Evolutionary conservation across 2,329 filamentous ascomycete species (phyloP).

Genomic region (Fusarium udum): DNA sequence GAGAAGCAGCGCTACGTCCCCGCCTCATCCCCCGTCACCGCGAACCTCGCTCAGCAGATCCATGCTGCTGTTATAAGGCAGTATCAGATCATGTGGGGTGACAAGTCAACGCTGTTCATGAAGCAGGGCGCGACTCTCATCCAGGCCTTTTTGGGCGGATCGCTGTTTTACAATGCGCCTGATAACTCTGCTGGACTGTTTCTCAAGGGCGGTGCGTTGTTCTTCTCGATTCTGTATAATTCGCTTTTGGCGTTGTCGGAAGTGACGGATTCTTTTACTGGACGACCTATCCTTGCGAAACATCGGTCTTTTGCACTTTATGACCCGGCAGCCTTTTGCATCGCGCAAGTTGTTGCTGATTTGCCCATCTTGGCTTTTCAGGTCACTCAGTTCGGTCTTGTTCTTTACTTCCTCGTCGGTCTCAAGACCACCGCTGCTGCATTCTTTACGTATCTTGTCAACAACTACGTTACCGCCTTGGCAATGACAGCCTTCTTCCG

Average conservation of each 20-base stretch:
- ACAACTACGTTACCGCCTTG: constrained; percentile 48
- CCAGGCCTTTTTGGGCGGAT: constrained; percentile 71
- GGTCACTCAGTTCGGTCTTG: constrained; percentile 64
- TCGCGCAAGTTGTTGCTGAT: constrained; percentile 64
- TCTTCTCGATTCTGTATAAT: constrained; percentile 72
- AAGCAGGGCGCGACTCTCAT: constrained; percentile 67
- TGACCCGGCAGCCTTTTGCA: constrained; percentile 66
- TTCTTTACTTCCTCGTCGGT: constrained; percentile 72
- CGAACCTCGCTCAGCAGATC: constrained; percentile 64
- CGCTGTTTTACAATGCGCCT: constrained; percentile 72
- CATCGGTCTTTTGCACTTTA: constrained; percentile 67
- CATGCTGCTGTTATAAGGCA: constrained; percentile 65
- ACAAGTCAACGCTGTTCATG: constrained; percentile 70
- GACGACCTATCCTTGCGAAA: constrained; percentile 67
- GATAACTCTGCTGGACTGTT: constrained; percentile 69
- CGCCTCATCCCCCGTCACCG: constrained; percentile 64
- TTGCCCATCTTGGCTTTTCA: constrained; percentile 67
- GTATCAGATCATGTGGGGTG: constrained; percentile 72
- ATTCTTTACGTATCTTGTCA: constrained; percentile 70
- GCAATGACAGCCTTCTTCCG: constrained; percentile 67
- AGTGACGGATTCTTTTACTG: constrained; percentile 69
- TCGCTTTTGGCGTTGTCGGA: constrained; percentile 71
- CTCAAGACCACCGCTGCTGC: constrained; percentile 59
- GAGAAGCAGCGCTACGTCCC: constrained; percentile 66
- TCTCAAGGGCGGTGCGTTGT: constrained; percentile 69